Percentiles rank a stretch among this genome's conserved stretches.
Conservation (phyloP, 169 alveolate genomes). For the Eimeria tenella region DNA sequence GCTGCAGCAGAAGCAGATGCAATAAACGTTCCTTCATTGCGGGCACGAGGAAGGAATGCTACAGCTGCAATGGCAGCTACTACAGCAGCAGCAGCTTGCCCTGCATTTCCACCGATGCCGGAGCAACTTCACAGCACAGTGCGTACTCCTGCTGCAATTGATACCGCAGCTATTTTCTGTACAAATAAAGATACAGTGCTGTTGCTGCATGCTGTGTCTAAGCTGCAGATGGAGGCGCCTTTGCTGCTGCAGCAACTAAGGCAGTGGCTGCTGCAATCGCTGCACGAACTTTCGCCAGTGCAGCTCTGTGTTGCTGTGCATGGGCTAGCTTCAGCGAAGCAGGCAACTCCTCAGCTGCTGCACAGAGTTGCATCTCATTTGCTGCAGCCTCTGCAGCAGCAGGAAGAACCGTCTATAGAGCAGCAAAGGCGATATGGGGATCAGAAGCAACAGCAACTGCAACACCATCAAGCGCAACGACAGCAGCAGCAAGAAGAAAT, state of each 20-base stretch:
- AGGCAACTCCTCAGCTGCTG: constrained; percentile 10
- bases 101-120: neutral
- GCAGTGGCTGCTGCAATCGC: constrained; percentile 38
- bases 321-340: constrained; percentile 26
- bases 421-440: neutral
- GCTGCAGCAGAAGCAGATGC: neutral
- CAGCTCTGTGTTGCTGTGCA: constrained; percentile 17
- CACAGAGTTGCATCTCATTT: neutral
- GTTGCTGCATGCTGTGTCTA: constrained; percentile 25
- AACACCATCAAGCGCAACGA: neutral
- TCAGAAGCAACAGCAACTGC: neutral
- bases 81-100: neutral
- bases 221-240: constrained; percentile 6
- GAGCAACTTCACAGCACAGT: neutral
- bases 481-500: constrained; percentile 6
- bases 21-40: neutral
- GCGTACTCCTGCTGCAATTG: constrained; percentile 7
- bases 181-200: neutral
- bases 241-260: constrained; percentile 12
- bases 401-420: neutral
- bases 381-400: constrained; percentile 42
- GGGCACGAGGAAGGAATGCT: neutral
- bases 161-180: neutral
- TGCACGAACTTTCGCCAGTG: neutral
- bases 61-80: neutral